Conservation (phyloP, 2,329 filamentous ascomycete species). For the Ploettnerulaceae sp. region DNA sequence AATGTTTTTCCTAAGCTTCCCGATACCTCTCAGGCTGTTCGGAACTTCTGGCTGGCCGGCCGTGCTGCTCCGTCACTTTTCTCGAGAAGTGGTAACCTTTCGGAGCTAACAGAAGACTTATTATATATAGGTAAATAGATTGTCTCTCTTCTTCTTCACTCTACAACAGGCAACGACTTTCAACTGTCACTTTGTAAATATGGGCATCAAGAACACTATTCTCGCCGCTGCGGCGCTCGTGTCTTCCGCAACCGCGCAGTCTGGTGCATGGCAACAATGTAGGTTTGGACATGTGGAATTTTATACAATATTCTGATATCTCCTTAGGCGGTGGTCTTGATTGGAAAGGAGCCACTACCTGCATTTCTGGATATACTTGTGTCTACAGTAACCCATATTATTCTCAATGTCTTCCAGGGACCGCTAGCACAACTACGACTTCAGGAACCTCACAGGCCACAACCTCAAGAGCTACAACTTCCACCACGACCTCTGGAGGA, state of each 20-base stretch:
- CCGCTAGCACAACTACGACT: constrained; percentile 21
- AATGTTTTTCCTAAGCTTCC: background rate
- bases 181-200: constrained; percentile 18
- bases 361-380: constrained; percentile 26
- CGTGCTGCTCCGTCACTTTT: constrained; percentile 19
- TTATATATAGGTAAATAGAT: constrained; percentile 16
- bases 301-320: constrained; percentile 2
- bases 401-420: constrained; percentile 31
- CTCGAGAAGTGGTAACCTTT: background rate
- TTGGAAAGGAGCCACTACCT: constrained; percentile 28
- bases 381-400: constrained; percentile 23
- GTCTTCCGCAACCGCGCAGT: constrained; percentile 29
- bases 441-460: background rate
- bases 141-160: background rate
- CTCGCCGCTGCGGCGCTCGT: constrained; percentile 32
- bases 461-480: constrained; percentile 1
- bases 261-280: constrained; percentile 29
- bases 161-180: constrained; percentile 3
- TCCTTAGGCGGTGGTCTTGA: constrained; percentile 27
- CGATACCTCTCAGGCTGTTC: constrained; percentile 24
- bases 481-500: background rate
- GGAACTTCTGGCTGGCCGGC: constrained; percentile 24
- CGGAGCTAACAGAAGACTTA: background rate
- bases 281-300: constrained; percentile 7
- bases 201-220: constrained; percentile 27